phyloP scores from a whole-genome alignment of 257 asterid species.

The Misopates orontium region DNA sequence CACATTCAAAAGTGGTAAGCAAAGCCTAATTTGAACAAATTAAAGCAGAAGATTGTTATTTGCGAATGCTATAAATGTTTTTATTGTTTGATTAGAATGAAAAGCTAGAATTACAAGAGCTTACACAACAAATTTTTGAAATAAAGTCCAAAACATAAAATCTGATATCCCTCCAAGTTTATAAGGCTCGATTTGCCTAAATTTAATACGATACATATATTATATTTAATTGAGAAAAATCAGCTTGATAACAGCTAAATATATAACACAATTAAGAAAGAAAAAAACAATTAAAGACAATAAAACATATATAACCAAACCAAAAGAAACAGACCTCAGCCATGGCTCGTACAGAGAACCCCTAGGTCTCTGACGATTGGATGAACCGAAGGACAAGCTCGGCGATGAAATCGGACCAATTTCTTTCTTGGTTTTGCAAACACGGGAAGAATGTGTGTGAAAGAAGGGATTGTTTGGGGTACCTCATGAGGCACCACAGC shows the following conservation, averaged over 20 bases:
- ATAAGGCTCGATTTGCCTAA: no score
- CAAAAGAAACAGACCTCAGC: constrained; percentile 50
- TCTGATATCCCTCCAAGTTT: background rate
- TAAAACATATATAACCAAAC: no score
- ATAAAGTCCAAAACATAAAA: background rate
- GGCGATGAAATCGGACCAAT: no score
- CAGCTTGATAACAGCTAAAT: constrained; percentile 1
- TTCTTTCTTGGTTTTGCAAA: no score
- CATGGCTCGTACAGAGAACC: constrained; percentile 54
- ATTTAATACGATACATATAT: background rate
- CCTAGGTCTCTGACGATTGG: constrained; percentile 33
- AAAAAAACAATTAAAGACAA: background rate
- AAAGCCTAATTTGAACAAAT: constrained; percentile 1
- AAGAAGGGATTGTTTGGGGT: no score
- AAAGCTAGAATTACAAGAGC: background rate
- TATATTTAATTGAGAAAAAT: background rate
- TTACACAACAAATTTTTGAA: no score
- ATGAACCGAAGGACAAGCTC: constrained; percentile 49
- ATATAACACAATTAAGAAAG: no score
- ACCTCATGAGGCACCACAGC: no score
- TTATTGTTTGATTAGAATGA: background rate
- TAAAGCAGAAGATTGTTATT: background rate
- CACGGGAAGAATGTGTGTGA: no score
- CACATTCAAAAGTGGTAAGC: background rate
- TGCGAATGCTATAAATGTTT: background rate